Evolutionary conservation across 352 stramenopile genomes (phyloP), one percentile per base, ranked within the genome.

Genomic region (Lagenidium giganteum): DNA sequence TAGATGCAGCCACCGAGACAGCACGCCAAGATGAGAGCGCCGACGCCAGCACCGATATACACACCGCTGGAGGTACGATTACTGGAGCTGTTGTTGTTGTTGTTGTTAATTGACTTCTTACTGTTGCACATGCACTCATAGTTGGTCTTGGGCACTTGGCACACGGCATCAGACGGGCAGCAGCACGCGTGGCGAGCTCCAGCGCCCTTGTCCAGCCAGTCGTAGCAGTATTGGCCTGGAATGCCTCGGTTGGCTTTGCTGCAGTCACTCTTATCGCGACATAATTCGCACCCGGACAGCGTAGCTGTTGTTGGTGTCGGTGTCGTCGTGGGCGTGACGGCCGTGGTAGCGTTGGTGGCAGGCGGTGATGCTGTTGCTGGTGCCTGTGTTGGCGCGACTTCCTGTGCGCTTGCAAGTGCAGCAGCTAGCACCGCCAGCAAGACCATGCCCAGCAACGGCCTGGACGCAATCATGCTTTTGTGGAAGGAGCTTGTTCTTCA

Each of bases 51-150:
- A 47, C 78, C 70, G 62, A 80, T 6, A 83, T 43, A 67, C 64
- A 76, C 22, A 32, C 28, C 2, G 16, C 23, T 16, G 20, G 51
- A 62, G 13, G 54, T 42, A 18, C 64, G 75, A 32, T 75, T n/a
- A n/a, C n/a, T n/a, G n/a, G n/a, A n/a, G n/a, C n/a, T n/a, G n/a
- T n/a, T n/a, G n/a, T n/a, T n/a, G n/a, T n/a, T n/a, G n/a, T n/a
- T n/a, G n/a, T n/a, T n/a, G n/a, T n/a, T n/a, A n/a, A n/a, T n/a
- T n/a, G n/a, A n/a, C n/a, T n/a, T n/a, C n/a, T n/a, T n/a, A n/a
- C n/a, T n/a, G n/a, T n/a, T n/a, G n/a, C n/a, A n/a, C n/a, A n/a
- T 76, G 45, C 70, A 79, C 8, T 58, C 59, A 34, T 81, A 83
- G 24, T 65, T 83, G 20, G n/a, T n/a, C n/a, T n/a, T n/a, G n/a